Conservation (phyloP, 495 filamentous ascomycete genomes). For the Tuber calosporum region DNA sequence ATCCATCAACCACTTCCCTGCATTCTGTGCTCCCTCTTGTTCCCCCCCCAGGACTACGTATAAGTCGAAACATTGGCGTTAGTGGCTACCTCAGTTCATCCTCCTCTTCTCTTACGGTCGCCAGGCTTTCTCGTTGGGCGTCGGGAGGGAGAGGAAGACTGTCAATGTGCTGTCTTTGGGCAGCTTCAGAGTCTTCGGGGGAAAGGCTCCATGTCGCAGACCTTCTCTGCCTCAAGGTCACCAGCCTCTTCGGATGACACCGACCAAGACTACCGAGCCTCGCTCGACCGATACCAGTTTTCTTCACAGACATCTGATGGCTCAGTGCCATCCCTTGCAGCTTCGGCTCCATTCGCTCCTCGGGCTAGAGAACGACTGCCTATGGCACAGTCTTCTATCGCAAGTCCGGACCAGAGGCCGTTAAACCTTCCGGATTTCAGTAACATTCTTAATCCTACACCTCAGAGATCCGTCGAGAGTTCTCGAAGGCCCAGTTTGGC, state of each 20-base stretch:
- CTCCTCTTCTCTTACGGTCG: constrained; percentile 42
- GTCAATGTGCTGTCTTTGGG: constrained; percentile 40
- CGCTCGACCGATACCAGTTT: constrained; percentile 23
- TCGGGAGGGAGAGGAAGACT: constrained; percentile 42
- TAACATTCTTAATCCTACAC: constrained; percentile 40
- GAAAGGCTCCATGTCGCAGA: constrained; percentile 42
- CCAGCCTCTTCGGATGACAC: constrained; percentile 39
- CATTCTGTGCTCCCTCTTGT: constrained; percentile 14
- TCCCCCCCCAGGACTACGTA: constrained; percentile 20
- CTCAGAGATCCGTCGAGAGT: constrained; percentile 35
- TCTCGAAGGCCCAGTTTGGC: constrained; percentile 35
- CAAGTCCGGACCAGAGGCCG: constrained; percentile 36
- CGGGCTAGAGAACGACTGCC: constrained; percentile 27
- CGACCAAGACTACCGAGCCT: constrained; percentile 31
- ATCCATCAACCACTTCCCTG: background rate
- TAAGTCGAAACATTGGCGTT: constrained; percentile 41
- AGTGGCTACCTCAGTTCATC: constrained; percentile 39
- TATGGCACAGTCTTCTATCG: constrained; percentile 26
- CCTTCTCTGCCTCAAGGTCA: constrained; percentile 39
- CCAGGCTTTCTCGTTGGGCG: constrained; percentile 40
- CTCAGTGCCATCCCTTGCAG: constrained; percentile 31
- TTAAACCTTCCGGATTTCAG: constrained; percentile 37
- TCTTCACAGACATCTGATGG: constrained; percentile 36
- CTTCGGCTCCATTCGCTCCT: constrained; percentile 30
- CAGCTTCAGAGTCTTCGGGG: constrained; percentile 38